Evolutionary conservation across 108 stramenopile species (phyloP).

Genomic region (Cyclotella baltica): DNA sequence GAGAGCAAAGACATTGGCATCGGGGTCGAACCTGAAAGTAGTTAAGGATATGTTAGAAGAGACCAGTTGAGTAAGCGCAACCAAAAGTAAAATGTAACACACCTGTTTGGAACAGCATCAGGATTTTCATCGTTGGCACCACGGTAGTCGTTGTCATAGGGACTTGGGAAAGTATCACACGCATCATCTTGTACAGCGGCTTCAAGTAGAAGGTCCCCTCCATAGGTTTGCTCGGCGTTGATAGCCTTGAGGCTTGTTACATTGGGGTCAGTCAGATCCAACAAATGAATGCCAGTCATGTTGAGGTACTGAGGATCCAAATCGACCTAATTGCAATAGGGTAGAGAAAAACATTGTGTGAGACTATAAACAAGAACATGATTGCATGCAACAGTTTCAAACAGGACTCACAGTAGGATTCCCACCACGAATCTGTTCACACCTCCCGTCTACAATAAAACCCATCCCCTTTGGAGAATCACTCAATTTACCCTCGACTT

Average conservation of each 20-base stretch:
- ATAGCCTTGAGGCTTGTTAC: constrained; percentile 27
- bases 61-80: no score
- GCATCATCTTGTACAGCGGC: constrained; percentile 39
- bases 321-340: constrained; percentile 9
- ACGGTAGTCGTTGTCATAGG: constrained; percentile 55
- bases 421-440: constrained; percentile 21
- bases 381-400: no score
- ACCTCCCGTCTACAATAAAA: constrained; percentile 18
- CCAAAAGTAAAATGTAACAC: no score
- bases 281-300: constrained; percentile 35
- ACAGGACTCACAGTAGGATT: constrained; percentile 42
- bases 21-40: constrained; percentile 42
- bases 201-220: constrained; percentile 45
- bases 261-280: constrained; percentile 32
- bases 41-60: no score
- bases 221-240: constrained; percentile 43
- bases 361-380: no score
- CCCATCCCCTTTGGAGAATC: constrained; percentile 37
- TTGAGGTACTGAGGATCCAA: constrained; percentile 51
- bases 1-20: constrained; percentile 45
- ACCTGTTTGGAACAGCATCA: constrained; percentile 28
- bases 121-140: constrained; percentile 43
- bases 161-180: constrained; percentile 44
- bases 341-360: not conserved
- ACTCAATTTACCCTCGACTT: constrained; percentile 35